Evolutionary conservation across 306 rosid genomes (phyloP).

Genomic region (Carpinus viminea): DNA sequence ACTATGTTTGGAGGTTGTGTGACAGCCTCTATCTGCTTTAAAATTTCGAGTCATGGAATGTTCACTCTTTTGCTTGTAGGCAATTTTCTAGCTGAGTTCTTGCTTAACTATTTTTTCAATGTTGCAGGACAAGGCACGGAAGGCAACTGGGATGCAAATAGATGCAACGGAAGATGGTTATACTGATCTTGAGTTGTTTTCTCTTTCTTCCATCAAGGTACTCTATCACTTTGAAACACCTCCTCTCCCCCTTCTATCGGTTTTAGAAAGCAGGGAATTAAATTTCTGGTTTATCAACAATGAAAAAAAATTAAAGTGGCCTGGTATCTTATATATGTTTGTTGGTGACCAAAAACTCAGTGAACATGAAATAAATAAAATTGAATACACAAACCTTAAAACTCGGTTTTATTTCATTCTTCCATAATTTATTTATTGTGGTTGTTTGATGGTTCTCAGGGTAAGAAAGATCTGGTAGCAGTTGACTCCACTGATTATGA

Average conservation of each 20-base stretch:
- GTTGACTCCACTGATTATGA: constrained; percentile 76
- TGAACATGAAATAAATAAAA: not conserved
- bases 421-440: constrained; percentile 25
- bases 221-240: constrained; percentile 9
- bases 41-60: not conserved
- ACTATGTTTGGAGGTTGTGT: not conserved
- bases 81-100: constrained; percentile 20
- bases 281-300: not conserved
- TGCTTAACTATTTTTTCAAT: constrained; percentile 21
- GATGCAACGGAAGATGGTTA: constrained; percentile 83
- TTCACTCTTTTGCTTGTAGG: not conserved
- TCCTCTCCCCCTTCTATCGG: not conserved
- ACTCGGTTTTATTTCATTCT: not conserved
- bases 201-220: constrained; percentile 92
- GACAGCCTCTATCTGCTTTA: not conserved
- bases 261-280: not conserved
- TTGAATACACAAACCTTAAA: not conserved
- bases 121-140: constrained; percentile 76
- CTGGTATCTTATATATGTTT: not conserved
- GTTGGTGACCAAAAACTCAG: not conserved
- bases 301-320: not conserved
- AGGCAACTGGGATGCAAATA: constrained; percentile 83
- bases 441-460: constrained; percentile 44
- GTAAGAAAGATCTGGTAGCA: constrained; percentile 77
- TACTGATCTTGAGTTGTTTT: constrained; percentile 70